Conservation (phyloP, 1,284 basidiomycete genomes). For the Trichosporon sp. region DNA sequence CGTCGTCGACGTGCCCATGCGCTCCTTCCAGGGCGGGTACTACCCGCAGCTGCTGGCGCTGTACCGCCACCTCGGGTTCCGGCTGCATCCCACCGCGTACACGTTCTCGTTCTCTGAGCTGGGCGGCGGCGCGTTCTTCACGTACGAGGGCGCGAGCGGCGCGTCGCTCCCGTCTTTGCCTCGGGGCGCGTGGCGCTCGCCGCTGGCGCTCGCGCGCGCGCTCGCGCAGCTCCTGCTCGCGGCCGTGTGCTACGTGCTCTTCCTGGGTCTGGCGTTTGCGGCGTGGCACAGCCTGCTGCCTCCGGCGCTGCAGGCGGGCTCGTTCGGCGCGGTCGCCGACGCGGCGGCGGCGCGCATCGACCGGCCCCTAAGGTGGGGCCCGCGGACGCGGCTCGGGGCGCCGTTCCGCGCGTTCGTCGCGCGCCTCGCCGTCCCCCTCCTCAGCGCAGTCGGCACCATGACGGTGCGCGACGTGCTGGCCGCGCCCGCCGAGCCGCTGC, state of each 20-base stretch:
- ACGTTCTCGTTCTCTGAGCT: slow-evolving; percentile 65
- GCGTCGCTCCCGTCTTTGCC: slow-evolving; percentile 52
- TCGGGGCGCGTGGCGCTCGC: slow-evolving; percentile 21
- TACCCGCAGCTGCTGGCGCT: slow-evolving; percentile 64
- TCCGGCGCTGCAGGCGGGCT: slow-evolving; percentile 20
- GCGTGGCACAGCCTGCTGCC: slow-evolving; percentile 47
- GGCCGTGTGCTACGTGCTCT: slow-evolving; percentile 56
- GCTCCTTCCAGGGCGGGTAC: slow-evolving; percentile 72
- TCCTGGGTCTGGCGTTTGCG: slow-evolving; percentile 56
- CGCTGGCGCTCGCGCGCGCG: slow-evolving; percentile 39
- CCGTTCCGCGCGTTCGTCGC: slow-evolving; percentile 58
- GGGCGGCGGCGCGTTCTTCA: slow-evolving; percentile 51
- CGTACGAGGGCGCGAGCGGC: slow-evolving; percentile 65
- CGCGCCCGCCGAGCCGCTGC: slow-evolving; percentile 27
- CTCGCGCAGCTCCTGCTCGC: slow-evolving; percentile 51
- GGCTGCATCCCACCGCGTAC: slow-evolving; percentile 55
- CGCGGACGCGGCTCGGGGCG: slow-evolving; percentile 25
- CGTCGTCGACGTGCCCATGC: slow-evolving; percentile 68
- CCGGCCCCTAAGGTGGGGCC: slow-evolving; percentile 10
- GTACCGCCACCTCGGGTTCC: slow-evolving; percentile 57
- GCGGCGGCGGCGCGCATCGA: slow-evolving; percentile 16
- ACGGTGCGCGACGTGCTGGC: slow-evolving; percentile 32
- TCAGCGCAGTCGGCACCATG: slow-evolving; percentile 67
- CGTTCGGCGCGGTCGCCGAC: slow-evolving; percentile 33
- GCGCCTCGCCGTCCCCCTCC: slow-evolving; percentile 60